phyloP scores from a whole-genome alignment of 805 yeast genomes.

The Novakomyces olei region DNA sequence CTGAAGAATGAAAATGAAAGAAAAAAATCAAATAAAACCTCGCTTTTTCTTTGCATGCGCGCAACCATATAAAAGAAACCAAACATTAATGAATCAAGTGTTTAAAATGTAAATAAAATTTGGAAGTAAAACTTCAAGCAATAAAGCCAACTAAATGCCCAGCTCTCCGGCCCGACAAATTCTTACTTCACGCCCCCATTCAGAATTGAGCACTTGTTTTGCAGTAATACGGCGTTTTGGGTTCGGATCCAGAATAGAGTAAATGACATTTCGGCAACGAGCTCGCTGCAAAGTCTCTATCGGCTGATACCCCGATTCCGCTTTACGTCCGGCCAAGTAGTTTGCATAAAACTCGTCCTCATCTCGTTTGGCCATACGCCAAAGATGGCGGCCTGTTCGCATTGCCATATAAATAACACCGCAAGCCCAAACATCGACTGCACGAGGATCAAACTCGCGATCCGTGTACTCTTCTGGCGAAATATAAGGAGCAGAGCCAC shows the following conservation, averaged over 20 bases:
- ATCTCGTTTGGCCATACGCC: constrained; percentile 55
- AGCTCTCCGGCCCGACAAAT: constrained; percentile 50
- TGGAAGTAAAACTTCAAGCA: no score
- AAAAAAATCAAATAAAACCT: no score
- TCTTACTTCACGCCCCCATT: constrained; percentile 82
- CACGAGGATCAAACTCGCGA: constrained; percentile 46
- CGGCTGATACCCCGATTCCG: constrained; percentile 74
- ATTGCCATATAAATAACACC: constrained; percentile 59
- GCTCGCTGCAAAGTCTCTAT: constrained; percentile 69
- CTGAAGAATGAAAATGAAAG: no score
- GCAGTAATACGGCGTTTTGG: constrained; percentile 76
- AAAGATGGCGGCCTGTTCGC: constrained; percentile 81
- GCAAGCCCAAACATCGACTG: constrained; percentile 74
- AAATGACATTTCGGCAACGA: constrained; percentile 77
- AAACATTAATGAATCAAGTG: no score
- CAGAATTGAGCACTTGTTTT: constrained; percentile 68
- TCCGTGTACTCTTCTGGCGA: constrained; percentile 66
- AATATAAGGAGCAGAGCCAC: constrained; percentile 80
- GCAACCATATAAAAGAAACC: no score
- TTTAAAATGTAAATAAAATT: no score
- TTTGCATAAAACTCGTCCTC: constrained; percentile 63
- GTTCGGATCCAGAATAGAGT: constrained; percentile 78
- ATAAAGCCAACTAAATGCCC: constrained; percentile 12
- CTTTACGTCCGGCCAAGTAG: constrained; percentile 58
- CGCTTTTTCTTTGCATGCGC: no score